Conservation (phyloP, 495 filamentous ascomycete species). For the Cryomyces antarcticus region DNA sequence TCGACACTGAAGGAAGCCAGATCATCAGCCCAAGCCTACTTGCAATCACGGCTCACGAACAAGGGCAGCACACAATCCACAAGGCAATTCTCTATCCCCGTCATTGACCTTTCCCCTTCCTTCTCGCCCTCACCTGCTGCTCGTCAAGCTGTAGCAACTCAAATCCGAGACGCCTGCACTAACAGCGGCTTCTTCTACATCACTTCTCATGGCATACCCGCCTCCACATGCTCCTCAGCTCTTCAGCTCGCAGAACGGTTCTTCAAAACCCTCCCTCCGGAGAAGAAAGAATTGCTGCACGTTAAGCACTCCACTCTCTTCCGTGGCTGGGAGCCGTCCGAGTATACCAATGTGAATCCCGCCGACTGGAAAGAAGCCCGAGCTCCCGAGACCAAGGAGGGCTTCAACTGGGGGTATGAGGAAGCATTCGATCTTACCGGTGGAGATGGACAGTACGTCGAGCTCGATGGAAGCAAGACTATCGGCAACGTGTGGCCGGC, state of each 20-base stretch:
- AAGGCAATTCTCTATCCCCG: conserved; percentile 4
- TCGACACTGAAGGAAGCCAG: too few species aligned
- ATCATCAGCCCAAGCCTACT: too few species aligned
- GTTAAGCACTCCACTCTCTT: conserved; percentile 26
- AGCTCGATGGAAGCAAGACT: conserved; percentile 44
- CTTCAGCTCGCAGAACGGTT: conserved; percentile 8
- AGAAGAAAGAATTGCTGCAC: conserved; percentile 21
- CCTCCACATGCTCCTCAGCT: conserved; percentile 2
- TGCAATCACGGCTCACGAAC: too few species aligned
- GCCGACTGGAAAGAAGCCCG: conserved; percentile 44
- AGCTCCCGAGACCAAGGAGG: conserved; percentile 42
- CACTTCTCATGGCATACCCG: conserved; percentile 7
- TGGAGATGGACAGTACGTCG: conserved; percentile 31
- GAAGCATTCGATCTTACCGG: conserved; percentile 20
- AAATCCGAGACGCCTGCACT: conserved; percentile 8
- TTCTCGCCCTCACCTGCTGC: conserved; percentile 2
- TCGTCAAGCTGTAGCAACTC: conserved; percentile 1
- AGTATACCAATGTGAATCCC: conserved; percentile 31
- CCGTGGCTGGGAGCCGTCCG: conserved; percentile 37
- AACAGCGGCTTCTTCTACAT: conserved; percentile 13
- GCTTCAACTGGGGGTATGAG: conserved; percentile 29
- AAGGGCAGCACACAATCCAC: neutral
- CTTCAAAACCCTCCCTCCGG: neutral
- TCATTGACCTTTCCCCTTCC: conserved; percentile 10
- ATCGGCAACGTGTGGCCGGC: conserved; percentile 45